Evolutionary conservation across 2,329 filamentous ascomycete species (phyloP), one percentile per base, ranked within the genome.

Genomic region (Emmonsiellopsis sp.): DNA sequence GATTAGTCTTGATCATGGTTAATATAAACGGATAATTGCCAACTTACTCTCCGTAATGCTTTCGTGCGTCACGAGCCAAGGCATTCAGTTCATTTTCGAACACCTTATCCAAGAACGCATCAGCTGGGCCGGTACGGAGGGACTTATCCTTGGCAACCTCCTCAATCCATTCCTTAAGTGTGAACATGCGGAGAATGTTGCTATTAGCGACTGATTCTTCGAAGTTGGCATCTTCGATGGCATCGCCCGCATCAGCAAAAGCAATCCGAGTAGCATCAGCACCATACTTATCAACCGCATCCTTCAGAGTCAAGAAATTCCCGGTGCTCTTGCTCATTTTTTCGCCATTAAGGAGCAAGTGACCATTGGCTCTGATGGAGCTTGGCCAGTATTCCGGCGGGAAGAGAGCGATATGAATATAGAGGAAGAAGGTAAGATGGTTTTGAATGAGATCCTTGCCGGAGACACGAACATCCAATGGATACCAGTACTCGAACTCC

Each of bases 291-390:
- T 84, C 80, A 11, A 92, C 86, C 33, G 91, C 81, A 57, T 96
- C 88, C 52, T 84, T 81, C 51, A 97, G 77, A 9, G 93, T 97
- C 69, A 98, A 79, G 77, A 98, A 98, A 75, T 97, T 98, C 57
- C 93, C 93, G 0, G 91, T 96, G 52, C 86, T 92, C 77, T 98
- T 98, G 69, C 84, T 87, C 93, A 98, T 98, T 81, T 98, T 98
- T 68, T 95, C 88, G 49, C 92, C 92, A 68, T 98, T 98, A 59
- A 98, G 78, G 70, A 95, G 83, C 64, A 97, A 74, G 73, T 97
- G 92, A 1, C 93, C 93, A 66, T 98, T 98, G 57, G 87, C 85
- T 59, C 93, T 86, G 60, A 97, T 80, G 57, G 84, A 84, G 50
- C 80, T 81, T 9, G 93, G 93, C 90, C 92, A 96, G 76, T 90